phyloP scores from a whole-genome alignment of 1,284 basidiomycete genomes.

The Grifola frondosa region DNA sequence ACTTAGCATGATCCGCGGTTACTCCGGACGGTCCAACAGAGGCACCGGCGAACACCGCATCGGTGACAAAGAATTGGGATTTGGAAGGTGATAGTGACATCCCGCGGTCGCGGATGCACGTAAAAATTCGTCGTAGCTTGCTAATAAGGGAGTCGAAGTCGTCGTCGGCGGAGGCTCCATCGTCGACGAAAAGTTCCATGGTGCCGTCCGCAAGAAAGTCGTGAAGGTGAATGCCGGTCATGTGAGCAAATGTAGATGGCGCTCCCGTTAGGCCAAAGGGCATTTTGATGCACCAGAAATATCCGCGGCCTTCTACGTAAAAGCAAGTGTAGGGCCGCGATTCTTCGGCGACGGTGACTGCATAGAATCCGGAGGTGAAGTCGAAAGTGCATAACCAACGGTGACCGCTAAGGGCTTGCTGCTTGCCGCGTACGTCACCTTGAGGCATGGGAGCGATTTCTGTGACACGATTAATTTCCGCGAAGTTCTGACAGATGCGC shows the following conservation, averaged over 20 bases:
- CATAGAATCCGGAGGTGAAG: slow-evolving; percentile 40
- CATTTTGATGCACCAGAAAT: slow-evolving; percentile 37
- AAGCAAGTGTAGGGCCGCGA: slow-evolving; percentile 40
- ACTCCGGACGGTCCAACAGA: slow-evolving; percentile 31
- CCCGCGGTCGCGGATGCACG: slow-evolving; percentile 16
- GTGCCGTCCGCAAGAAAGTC: slow-evolving; percentile 31
- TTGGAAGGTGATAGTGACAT: slow-evolving; percentile 36
- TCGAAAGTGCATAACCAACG: slow-evolving; percentile 33
- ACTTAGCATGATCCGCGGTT: slow-evolving; percentile 31
- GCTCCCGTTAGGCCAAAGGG: slow-evolving; percentile 43
- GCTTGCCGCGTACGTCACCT: slow-evolving; percentile 36
- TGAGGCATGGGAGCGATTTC: slow-evolving; percentile 35
- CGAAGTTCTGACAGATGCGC: slow-evolving; percentile 36
- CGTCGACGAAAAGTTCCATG: slow-evolving; percentile 36
- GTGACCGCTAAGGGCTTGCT: slow-evolving; percentile 32
- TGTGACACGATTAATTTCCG: slow-evolving; percentile 35
- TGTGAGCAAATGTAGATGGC: slow-evolving; percentile 36
- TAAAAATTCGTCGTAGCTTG: slow-evolving; percentile 24
- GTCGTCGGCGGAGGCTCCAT: slow-evolving; percentile 31
- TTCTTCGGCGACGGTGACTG: slow-evolving; percentile 25
- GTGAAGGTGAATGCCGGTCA: slow-evolving; percentile 31
- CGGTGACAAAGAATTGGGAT: slow-evolving; percentile 31
- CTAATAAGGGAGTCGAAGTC: slow-evolving; percentile 24
- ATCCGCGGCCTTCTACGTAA: slow-evolving; percentile 41
- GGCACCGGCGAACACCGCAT: slow-evolving; percentile 35